Conservation (phyloP, 2,329 filamentous ascomycete species). For the Colletotrichum sp. region DNA sequence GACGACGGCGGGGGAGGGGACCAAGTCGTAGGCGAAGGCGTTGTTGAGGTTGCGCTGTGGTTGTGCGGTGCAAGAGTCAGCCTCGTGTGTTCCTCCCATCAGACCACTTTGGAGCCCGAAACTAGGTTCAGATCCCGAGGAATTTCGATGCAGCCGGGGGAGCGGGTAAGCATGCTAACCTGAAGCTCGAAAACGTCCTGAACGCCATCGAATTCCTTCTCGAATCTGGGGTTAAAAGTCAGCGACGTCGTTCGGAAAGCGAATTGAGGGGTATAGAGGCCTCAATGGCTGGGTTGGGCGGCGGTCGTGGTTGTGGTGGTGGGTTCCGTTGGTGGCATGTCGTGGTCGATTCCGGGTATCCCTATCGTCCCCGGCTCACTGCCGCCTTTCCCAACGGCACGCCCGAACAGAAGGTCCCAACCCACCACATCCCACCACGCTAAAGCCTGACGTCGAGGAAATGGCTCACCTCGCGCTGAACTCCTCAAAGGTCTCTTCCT, state of each 20-base stretch:
- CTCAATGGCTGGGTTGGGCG: slow-evolving; percentile 8
- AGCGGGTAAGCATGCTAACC: slow-evolving; percentile 61
- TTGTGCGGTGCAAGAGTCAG: slow-evolving; percentile 7
- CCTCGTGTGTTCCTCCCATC: slow-evolving; percentile 19
- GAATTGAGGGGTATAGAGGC: background rate
- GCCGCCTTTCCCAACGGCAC: background rate
- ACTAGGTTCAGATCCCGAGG: slow-evolving; percentile 13
- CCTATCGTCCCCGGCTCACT: slow-evolving; percentile 3
- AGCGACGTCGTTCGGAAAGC: background rate
- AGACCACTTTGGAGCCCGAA: slow-evolving; percentile 20
- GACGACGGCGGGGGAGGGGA: slow-evolving; percentile 91
- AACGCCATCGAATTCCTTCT: slow-evolving; percentile 98
- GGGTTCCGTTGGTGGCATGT: background rate
- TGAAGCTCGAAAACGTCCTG: slow-evolving; percentile 99
- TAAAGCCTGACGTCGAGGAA: background rate
- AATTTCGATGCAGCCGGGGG: background rate
- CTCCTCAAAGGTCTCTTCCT: slow-evolving; percentile 98
- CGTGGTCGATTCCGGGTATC: background rate
- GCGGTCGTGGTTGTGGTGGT: background rate
- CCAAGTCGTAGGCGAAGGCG: slow-evolving; percentile 99
- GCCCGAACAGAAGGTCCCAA: background rate
- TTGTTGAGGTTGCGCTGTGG: slow-evolving; percentile 92
- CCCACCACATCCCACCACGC: background rate
- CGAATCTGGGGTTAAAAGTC: slow-evolving; percentile 70
- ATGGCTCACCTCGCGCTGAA: slow-evolving; percentile 89